Base-by-base conservation (phyloP, 176 grass and related monocot species). In the Musa troglodytarum region DNA sequence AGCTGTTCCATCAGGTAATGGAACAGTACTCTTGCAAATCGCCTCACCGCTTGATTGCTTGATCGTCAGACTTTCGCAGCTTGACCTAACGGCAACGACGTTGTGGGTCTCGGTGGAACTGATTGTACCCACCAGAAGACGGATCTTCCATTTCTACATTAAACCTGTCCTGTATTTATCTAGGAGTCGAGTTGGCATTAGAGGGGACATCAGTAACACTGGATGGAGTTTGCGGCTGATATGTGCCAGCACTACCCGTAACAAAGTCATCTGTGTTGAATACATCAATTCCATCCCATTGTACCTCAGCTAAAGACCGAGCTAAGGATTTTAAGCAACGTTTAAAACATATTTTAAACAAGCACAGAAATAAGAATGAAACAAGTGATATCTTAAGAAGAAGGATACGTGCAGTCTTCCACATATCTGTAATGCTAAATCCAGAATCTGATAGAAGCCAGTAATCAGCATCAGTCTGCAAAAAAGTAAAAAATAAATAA, bases 351-450 rank as follows among this genome's bases (percentile, higher is more conserved):
- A 26, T n/a, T 64, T 10, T 16, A 64, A 65, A 64, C 21, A 11
- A 63, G 55, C 12, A 74, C 9, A 21, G 82, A 71, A 49, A 72
- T 10, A 29, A 10, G 49, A 80, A 57, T 24, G 53, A 54, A 74
- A 10, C 17, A 57, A 28, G 72, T 3, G 56, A 55, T 26, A 17
- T 12, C 13, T 56, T 20, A 24, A 61, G 12, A 54, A 26, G 22
- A 56, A 92, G 88, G 88, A 99, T 99, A 94, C 95, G n/a, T 52
- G 83, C 59, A 79, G 86, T 63, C 73, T 79, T 82, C 90, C 90
- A 99, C 53, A 94, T 86, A 82, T 99, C 88, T 25, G 88, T 89
- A 73, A 89, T 86, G 74, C 88, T 94, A 63, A 86, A 81, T 76
- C 80, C 84, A 10, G 54, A 64, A 59, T 92, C 91, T 74, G 86